A percentile compares a stretch with the other conserved stretches of the same genome.
phyloP scores from a whole-genome alignment of 177 flowering plant species.

The Vitis hybrid region DNA sequence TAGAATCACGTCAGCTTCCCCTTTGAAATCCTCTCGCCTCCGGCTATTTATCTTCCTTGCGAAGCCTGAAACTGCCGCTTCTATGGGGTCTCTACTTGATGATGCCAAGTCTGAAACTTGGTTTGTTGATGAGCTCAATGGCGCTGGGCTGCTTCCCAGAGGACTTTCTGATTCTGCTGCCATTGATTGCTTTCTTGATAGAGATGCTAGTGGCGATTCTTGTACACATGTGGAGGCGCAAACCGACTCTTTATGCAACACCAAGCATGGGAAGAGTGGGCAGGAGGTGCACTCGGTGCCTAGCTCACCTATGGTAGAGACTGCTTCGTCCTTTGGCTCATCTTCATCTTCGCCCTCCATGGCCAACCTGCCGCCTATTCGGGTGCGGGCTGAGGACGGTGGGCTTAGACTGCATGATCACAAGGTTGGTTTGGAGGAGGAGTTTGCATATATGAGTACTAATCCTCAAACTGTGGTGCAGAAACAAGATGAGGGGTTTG shows the following conservation, averaged over 20 bases:
- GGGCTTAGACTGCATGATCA: slow-evolving; percentile 14
- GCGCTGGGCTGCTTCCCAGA: slow-evolving; percentile 47
- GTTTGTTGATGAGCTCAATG: slow-evolving; percentile 84
- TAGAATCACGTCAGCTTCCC: slow-evolving; percentile 20
- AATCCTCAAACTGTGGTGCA: slow-evolving; percentile 2
- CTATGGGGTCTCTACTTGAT: slow-evolving; percentile 68
- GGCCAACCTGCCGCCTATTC: slow-evolving; percentile 73
- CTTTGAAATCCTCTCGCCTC: slow-evolving; percentile 40
- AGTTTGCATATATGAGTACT: slow-evolving; percentile 33
- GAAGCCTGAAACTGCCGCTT: slow-evolving; percentile 64
- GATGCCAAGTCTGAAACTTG: slow-evolving; percentile 80
- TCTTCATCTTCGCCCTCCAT: slow-evolving; percentile 64
- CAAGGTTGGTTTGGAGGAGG: slow-evolving; percentile 29
- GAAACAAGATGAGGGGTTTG: slow-evolving; percentile 16
- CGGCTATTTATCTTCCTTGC: slow-evolving; percentile 62
- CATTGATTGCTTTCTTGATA: slow-evolving; percentile 52
- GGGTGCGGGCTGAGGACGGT: slow-evolving; percentile 47
- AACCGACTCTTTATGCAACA: slow-evolving; percentile 11
- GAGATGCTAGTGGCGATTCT: slow-evolving; percentile 15
- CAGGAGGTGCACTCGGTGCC: slow-evolving; percentile 42
- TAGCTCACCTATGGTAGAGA: slow-evolving; percentile 67
- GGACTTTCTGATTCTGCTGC: slow-evolving; percentile 64
- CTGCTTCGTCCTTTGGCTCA: slow-evolving; percentile 61
- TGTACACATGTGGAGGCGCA: slow-evolving; percentile 26
- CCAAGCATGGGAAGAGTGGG: slow-evolving; percentile 13